phyloP scores from a whole-genome alignment of 371 early-diverging fungal species.

The Fennellomyces sp. region DNA sequence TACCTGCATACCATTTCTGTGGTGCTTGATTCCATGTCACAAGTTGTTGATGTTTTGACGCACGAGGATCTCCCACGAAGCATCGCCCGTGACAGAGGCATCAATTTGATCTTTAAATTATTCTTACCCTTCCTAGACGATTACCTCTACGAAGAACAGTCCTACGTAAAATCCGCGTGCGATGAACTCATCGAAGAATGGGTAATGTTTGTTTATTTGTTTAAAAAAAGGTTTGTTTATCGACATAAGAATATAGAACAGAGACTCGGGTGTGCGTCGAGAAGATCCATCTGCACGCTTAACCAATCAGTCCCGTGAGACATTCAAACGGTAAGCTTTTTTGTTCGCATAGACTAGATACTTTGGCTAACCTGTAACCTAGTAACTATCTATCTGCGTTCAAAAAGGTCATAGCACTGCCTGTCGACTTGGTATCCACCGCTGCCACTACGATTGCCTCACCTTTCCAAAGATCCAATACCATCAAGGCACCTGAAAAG shows the following conservation, averaged over 20 bases:
- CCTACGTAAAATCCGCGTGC: constrained; percentile 34
- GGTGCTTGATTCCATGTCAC: constrained; percentile 21
- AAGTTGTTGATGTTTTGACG: constrained; percentile 57
- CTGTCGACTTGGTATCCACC: constrained; percentile 51
- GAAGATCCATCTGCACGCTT: constrained; percentile 17
- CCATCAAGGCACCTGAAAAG: background rate
- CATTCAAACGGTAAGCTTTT: constrained; percentile 31
- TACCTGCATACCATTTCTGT: constrained; percentile 42
- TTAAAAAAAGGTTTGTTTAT: background rate
- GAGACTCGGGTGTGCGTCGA: constrained; percentile 10
- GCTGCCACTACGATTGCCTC: constrained; percentile 44
- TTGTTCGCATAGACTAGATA: no score
- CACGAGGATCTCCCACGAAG: constrained; percentile 23
- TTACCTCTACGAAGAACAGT: constrained; percentile 60
- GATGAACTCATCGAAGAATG: constrained; percentile 46
- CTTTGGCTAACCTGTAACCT: constrained; percentile 23
- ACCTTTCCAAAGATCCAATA: constrained; percentile 16
- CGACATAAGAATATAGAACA: background rate
- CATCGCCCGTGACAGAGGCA: constrained; percentile 39
- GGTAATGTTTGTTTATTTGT: constrained; percentile 24
- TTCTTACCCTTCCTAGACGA: constrained; percentile 76
- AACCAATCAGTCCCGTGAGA: constrained; percentile 23
- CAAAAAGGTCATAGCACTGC: constrained; percentile 47
- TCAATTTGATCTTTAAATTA: constrained; percentile 64
- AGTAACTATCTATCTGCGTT: constrained; percentile 57